Evolutionary conservation across 257 asterid genomes (phyloP).

Genomic region (Solanum etuberosum): DNA sequence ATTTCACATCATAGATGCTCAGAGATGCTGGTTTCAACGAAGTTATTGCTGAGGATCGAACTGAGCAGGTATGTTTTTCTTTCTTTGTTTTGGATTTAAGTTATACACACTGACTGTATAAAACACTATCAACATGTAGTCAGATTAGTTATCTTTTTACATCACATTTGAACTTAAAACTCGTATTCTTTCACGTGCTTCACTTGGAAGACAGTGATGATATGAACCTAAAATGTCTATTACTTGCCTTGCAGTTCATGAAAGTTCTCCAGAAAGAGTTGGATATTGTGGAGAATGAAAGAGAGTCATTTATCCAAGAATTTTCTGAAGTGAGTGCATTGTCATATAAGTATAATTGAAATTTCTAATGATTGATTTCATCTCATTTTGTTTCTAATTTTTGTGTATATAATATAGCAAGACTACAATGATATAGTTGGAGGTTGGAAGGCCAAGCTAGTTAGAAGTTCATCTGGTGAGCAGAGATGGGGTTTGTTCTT

Average conservation of each 20-base stretch:
- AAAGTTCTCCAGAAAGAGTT: slow-evolving; percentile 72
- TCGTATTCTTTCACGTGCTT: not conserved
- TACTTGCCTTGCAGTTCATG: slow-evolving; percentile 46
- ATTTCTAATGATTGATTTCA: not conserved
- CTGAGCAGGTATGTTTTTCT: slow-evolving; percentile 55
- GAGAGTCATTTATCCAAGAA: slow-evolving; percentile 54
- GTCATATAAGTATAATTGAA: not conserved
- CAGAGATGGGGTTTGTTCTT: slow-evolving; percentile 96
- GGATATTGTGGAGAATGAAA: slow-evolving; percentile 57
- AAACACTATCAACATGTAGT: not conserved
- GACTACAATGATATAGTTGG: slow-evolving; percentile 60
- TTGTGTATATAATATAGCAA: slow-evolving; percentile 15
- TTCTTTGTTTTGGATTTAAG: not conserved
- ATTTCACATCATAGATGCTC: slow-evolving; percentile 52
- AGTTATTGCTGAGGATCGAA: slow-evolving; percentile 86
- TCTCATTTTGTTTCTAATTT: not conserved
- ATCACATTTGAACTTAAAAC: not conserved
- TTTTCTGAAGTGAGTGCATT: slow-evolving; percentile 62
- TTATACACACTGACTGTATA: not conserved
- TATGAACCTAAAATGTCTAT: not conserved
- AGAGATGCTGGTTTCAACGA: slow-evolving; percentile 78
- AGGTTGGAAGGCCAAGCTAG: slow-evolving; percentile 81
- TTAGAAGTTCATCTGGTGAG: slow-evolving; percentile 75
- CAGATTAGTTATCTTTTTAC: not conserved
- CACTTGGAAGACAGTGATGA: not conserved